Conservation (phyloP, 2,329 filamentous ascomycete genomes). For the Aspergillus pseudotamarii region DNA sequence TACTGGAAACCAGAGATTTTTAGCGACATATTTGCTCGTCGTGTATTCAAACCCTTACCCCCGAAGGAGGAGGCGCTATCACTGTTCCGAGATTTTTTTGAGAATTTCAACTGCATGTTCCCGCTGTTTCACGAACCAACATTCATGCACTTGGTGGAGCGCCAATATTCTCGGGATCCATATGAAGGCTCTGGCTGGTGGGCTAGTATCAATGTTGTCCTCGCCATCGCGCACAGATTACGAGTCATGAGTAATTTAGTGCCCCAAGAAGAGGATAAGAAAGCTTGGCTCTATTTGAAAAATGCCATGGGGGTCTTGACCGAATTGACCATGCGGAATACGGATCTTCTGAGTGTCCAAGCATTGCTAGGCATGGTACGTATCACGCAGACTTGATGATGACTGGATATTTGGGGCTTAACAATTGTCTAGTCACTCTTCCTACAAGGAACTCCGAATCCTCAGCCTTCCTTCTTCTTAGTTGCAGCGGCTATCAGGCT, state of each 20-base stretch:
- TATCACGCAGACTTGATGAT: background rate
- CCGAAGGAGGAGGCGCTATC: constrained; percentile 85
- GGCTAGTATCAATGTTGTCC: constrained; percentile 90
- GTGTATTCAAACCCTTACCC: constrained; percentile 80
- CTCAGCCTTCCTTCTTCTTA: constrained; percentile 88
- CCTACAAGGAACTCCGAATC: constrained; percentile 93
- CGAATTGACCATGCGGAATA: constrained; percentile 93
- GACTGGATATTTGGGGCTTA: constrained; percentile 5
- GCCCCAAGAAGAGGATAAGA: constrained; percentile 86
- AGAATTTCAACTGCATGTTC: constrained; percentile 99
- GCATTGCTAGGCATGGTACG: constrained; percentile 83
- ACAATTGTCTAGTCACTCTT: constrained; percentile 67
- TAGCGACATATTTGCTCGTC: constrained; percentile 83
- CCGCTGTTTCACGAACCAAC: constrained; percentile 96
- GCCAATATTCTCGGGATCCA: constrained; percentile 88
- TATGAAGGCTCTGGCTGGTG: constrained; percentile 98
- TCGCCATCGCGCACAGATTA: constrained; percentile 90
- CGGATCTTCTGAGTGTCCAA: constrained; percentile 91
- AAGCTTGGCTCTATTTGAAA: constrained; percentile 94
- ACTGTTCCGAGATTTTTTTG: constrained; percentile 89
- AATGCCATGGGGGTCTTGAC: constrained; percentile 93
- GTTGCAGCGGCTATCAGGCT: constrained; percentile 88
- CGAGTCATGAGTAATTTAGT: constrained; percentile 95
- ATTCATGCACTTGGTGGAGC: constrained; percentile 95
- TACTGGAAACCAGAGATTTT: constrained; percentile 99